Evolutionary conservation across 306 rosid species (phyloP), one percentile per base, ranked within the genome.

Genomic region (Dryas drummondii): DNA sequence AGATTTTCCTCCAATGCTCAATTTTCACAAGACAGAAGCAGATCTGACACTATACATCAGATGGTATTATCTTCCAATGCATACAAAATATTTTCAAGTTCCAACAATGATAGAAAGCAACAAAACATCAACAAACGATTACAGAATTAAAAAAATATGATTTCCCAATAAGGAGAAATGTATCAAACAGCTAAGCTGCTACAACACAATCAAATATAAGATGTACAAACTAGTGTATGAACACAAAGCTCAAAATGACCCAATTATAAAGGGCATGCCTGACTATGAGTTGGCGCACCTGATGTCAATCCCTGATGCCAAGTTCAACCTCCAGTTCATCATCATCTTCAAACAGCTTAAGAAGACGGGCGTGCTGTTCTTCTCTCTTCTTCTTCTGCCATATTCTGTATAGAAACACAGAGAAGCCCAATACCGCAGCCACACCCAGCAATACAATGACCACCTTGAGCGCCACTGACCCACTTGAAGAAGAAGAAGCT

Each of bases 321-420:
- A 92, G 92, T 74, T 92, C 97, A 11, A 92, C 92, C 86, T 92
- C 96, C 37, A 92, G 97, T 71, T 92, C 97, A 79, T 92, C 97
- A 40, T 92, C 97, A 41, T 90, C 97, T 81, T 92, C 96, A 75
- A 92, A 92, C 76, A 92, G 87, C 92, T 88, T 92, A 76, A 92
- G 87, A 54, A 90, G 94, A 70, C 96, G 93, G 55, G 96, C 96
- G 78, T 90, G 96, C 50, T 90, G 96, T 69, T 85, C 92, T 68
- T 84, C 92, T 80, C 96, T 87, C 88, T 87, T 92, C 91, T 90
- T 92, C 85, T 81, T 90, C 78, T 90, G 91, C 97, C 97, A 92
- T 68, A 88, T 66, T 76, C 80, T 90, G 83, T 87, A 88, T 58
- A 88, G 82, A 45, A 88, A 72, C 62, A 87, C 84, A 54, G 77